Evolutionary conservation across 139 green algal genomes (phyloP).

Genomic region (Picochlorum sp.): DNA sequence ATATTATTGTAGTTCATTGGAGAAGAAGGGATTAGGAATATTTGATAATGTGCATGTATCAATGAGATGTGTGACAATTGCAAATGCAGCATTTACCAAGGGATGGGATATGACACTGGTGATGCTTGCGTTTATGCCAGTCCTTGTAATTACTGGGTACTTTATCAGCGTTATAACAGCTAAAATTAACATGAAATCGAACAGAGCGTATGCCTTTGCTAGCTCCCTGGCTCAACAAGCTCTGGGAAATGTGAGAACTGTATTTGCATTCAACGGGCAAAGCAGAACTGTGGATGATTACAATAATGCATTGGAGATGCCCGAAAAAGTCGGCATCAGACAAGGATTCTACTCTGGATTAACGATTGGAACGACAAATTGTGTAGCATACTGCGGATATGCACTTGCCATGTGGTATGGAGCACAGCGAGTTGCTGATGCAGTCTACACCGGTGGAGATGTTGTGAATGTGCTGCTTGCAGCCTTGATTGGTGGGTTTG

Average conservation of each 20-base stretch:
- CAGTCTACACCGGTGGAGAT: slow-evolving; percentile 34
- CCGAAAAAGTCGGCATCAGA: slow-evolving; percentile 27
- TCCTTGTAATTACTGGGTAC: slow-evolving; percentile 43
- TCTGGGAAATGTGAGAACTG: slow-evolving; percentile 59
- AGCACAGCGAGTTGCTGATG: slow-evolving; percentile 27
- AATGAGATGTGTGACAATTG: background rate
- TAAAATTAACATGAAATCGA: slow-evolving; percentile 3
- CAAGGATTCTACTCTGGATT: slow-evolving; percentile 27
- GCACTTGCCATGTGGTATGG: slow-evolving; percentile 71
- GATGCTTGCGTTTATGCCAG: slow-evolving; percentile 47
- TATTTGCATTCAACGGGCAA: slow-evolving; percentile 56
- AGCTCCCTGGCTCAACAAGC: slow-evolving; percentile 53
- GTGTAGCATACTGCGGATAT: slow-evolving; percentile 29
- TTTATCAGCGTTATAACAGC: slow-evolving; percentile 29
- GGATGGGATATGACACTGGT: slow-evolving; percentile 75
- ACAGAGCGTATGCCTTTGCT: slow-evolving; percentile 31
- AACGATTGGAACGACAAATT: slow-evolving; percentile 24
- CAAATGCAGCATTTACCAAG: slow-evolving; percentile 49
- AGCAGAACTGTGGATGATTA: slow-evolving; percentile 36
- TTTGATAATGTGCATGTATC: background rate
- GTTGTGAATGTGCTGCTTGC: slow-evolving; percentile 68
- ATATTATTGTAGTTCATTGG: background rate
- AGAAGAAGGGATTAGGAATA: background rate
- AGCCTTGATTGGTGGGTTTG: slow-evolving; percentile 61
- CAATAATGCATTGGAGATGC: slow-evolving; percentile 26